Conservation (phyloP, 805 yeast genomes). For the Kazachstania bromeliacearum region DNA sequence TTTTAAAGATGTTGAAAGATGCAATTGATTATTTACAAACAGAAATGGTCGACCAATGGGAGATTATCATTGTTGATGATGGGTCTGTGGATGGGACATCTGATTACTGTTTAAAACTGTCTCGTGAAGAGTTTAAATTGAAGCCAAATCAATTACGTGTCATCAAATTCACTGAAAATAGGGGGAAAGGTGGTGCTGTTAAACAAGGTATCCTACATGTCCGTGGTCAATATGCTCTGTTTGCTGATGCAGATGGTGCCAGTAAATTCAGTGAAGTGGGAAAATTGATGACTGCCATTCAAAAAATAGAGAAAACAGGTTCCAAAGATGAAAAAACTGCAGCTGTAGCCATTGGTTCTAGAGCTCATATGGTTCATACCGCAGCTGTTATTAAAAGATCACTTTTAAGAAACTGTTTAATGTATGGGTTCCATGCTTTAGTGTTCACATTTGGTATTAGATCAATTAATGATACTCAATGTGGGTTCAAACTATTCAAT, state of each 20-base stretch:
- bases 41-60: conserved; percentile 34
- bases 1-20: conserved; percentile 64
- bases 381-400: conserved; percentile 96
- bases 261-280: conserved; percentile 64
- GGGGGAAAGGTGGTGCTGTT: conserved; percentile 97
- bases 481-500: conserved; percentile 92
- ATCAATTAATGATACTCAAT: conserved; percentile 84
- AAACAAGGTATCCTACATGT: conserved; percentile 78
- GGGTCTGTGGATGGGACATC: conserved; percentile 80
- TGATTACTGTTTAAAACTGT: conserved; percentile 56
- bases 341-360: conserved; percentile 77
- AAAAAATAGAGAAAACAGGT: conserved; percentile 17
- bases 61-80: conserved; percentile 83
- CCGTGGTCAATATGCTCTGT: conserved; percentile 64
- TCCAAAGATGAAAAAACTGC: conserved; percentile 28
- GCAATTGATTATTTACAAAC: conserved; percentile 44
- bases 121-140: conserved; percentile 35
- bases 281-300: conserved; percentile 39
- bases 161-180: conserved; percentile 56
- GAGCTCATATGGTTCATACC: conserved; percentile 94
- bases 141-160: conserved; percentile 58
- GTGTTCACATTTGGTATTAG: conserved; percentile 86
- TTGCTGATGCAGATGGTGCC: conserved; percentile 98
- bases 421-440: conserved; percentile 84
- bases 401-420: conserved; percentile 75